These are phyloP conservation scores for Mallotus nudiflorus DNA, from an alignment of 345 rosid genomes.

Conservation along the genomic window DNA sequence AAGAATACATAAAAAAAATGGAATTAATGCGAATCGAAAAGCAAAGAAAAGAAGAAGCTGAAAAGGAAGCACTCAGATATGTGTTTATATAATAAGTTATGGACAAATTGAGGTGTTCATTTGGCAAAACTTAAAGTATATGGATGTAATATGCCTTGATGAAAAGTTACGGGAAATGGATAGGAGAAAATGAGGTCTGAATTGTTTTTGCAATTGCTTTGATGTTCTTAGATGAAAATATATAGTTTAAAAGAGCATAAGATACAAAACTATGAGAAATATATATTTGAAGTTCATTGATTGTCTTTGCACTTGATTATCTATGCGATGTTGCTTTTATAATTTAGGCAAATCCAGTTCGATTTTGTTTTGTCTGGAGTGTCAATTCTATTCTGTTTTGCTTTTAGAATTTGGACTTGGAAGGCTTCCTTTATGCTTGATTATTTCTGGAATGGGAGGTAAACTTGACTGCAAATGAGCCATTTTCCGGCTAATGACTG, in stretches of 20 bases:
- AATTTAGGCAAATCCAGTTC: too few relatives aligned
- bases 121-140: too few relatives aligned
- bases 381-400: too few relatives aligned
- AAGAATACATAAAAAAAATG: slow-evolving; percentile 63
- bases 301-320: neutral
- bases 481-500: neutral
- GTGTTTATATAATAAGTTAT: too few relatives aligned
- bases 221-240: neutral
- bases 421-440: too few relatives aligned
- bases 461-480: too few relatives aligned
- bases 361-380: too few relatives aligned
- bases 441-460: too few relatives aligned
- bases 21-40: slow-evolving; percentile 73
- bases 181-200: neutral
- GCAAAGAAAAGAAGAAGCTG: slow-evolving; percentile 75
- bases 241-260: neutral
- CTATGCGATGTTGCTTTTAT: neutral
- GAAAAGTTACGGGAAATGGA: neutral
- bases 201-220: neutral
- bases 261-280: neutral
- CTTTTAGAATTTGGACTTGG: too few relatives aligned
- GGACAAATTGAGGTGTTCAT: neutral
- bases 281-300: neutral
- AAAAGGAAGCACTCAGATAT: slow-evolving; percentile 51
- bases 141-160: neutral